These are phyloP conservation scores for Colletotrichum eleusines DNA, from an alignment of 2,329 filamentous ascomycete species.

Conservation along the genomic window DNA sequence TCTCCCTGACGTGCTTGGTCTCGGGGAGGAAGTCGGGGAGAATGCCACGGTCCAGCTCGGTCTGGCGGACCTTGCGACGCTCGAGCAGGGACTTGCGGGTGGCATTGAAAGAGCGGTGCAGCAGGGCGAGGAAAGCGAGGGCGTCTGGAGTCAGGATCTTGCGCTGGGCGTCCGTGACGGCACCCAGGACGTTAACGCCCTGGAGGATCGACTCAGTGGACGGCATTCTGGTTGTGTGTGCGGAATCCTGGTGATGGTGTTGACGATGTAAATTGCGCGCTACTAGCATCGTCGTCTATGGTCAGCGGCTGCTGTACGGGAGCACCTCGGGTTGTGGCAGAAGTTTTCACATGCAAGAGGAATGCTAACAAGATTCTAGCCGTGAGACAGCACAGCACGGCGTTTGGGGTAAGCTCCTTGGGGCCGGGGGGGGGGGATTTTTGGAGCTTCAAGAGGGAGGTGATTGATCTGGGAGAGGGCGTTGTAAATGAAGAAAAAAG, in stretches of 20 bases:
- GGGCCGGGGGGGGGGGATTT: slow-evolving; percentile 29
- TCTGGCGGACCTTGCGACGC: slow-evolving; percentile 86
- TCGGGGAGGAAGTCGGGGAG: slow-evolving; percentile 96
- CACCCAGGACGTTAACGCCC: slow-evolving; percentile 72
- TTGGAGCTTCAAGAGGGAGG: slow-evolving; percentile 11
- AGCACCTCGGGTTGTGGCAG: slow-evolving; percentile 3
- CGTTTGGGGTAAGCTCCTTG: slow-evolving; percentile 23
- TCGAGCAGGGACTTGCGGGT: slow-evolving; percentile 91
- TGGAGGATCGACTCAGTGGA: slow-evolving; percentile 73
- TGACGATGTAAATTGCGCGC: slow-evolving; percentile 4
- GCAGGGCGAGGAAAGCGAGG: slow-evolving; percentile 89
- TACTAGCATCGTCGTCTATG: not conserved
- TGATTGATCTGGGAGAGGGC: slow-evolving; percentile 15
- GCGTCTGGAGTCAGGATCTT: slow-evolving; percentile 95
- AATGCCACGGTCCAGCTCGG: slow-evolving; percentile 89
- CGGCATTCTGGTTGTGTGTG: slow-evolving; percentile 65
- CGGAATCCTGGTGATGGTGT: slow-evolving; percentile 20
- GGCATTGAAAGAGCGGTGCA: slow-evolving; percentile 94
- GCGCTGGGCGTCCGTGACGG: slow-evolving; percentile 80
- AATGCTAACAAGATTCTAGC: slow-evolving; percentile 11
- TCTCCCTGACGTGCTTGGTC: slow-evolving; percentile 94
- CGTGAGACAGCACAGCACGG: slow-evolving; percentile 30
- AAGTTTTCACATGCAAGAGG: slow-evolving; percentile 38
- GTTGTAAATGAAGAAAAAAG: not conserved
- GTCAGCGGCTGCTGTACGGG: slow-evolving; percentile 2